Conservation (phyloP, 805 yeast genomes). For the Ascoidea rubescens region DNA sequence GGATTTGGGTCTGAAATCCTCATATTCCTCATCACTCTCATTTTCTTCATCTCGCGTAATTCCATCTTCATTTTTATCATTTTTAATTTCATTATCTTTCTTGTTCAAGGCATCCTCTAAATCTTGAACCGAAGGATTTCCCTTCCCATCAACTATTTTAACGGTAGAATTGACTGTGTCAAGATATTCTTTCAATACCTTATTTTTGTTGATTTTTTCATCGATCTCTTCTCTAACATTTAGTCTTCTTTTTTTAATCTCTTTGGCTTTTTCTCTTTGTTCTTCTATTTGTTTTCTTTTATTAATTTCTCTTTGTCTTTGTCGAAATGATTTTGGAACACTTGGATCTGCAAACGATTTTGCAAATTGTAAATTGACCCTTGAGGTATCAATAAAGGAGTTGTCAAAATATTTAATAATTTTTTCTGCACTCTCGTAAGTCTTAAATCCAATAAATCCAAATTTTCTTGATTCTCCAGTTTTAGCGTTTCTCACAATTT, state of each 20-base stretch:
- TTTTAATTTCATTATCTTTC: slow-evolving; percentile 15
- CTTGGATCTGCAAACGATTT: slow-evolving; percentile 75
- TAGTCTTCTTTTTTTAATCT: slow-evolving; percentile 14
- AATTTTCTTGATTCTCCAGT: slow-evolving; percentile 84
- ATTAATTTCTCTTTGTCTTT: slow-evolving; percentile 35
- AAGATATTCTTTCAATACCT: slow-evolving; percentile 65
- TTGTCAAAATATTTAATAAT: slow-evolving; percentile 68
- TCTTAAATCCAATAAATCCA: slow-evolving; percentile 81
- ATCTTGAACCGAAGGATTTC: not conserved
- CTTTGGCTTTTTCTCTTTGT: slow-evolving; percentile 19
- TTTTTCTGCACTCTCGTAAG: slow-evolving; percentile 56
- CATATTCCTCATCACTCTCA: slow-evolving; percentile 25
- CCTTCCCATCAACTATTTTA: slow-evolving; percentile 52
- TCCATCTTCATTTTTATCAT: slow-evolving; percentile 20
- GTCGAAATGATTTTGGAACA: slow-evolving; percentile 54
- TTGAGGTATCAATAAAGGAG: slow-evolving; percentile 73
- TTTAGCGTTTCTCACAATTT: slow-evolving; percentile 54
- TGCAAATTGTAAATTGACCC: slow-evolving; percentile 68
- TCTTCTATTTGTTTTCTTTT: slow-evolving; percentile 23
- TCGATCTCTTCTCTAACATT: slow-evolving; percentile 25
- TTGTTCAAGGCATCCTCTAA: slow-evolving; percentile 10
- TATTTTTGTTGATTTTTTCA: slow-evolving; percentile 47
- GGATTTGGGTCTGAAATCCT: not conserved
- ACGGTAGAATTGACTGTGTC: slow-evolving; percentile 64
- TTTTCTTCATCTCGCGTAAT: slow-evolving; percentile 20